Evolutionary conservation across 805 yeast species (phyloP), one percentile per base, ranked within the genome.

Genomic region (Peterozyma xylosa): DNA sequence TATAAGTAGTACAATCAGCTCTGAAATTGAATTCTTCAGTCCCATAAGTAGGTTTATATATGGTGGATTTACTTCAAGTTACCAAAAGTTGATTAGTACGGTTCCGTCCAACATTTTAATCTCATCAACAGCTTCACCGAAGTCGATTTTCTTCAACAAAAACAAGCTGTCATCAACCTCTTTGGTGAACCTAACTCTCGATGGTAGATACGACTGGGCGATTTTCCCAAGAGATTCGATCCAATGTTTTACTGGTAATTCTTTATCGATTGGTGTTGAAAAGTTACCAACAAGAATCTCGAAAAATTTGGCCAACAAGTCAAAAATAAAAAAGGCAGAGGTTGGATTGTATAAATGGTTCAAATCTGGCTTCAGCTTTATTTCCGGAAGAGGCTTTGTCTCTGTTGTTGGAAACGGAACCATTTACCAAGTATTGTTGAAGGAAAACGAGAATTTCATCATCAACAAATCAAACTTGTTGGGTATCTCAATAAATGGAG

Each of bases 131-230:
- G 52, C 48, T 9, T 44, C 48, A 17, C 43, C 45, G 50, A n/a
- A 53, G 55, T 15, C 37, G 5, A 11, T 35, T 2, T 9, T 42
- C 13, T 32, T 14, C 38, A 33, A 33, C 10, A 32, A 33, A 15
- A 39, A 48, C 48, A 18, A 41, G 48, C 38, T 49, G 37, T 42
- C 53, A 45, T 38, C 60, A 15, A 69, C 64, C 39, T 62, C 79
- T 2, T 70, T 76, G 48, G 70, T 68, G 9, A 64, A 60, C 36
- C 45, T 81, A 21, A 48, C 62, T 3, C 54, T 81, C 45, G 84
- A 81, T 49, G 88, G 88, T 2, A 62, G 74, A 1, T 57, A 58
- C 15, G 88, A 81, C 52, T 81, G 85, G 84, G 83, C 82, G 1
- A 45, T 81, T 3, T 63, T 81, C 38, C 64, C 72, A 37, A 60